phyloP scores from a whole-genome alignment of 73 alveolate species.

The Diophrys appendiculata region DNA sequence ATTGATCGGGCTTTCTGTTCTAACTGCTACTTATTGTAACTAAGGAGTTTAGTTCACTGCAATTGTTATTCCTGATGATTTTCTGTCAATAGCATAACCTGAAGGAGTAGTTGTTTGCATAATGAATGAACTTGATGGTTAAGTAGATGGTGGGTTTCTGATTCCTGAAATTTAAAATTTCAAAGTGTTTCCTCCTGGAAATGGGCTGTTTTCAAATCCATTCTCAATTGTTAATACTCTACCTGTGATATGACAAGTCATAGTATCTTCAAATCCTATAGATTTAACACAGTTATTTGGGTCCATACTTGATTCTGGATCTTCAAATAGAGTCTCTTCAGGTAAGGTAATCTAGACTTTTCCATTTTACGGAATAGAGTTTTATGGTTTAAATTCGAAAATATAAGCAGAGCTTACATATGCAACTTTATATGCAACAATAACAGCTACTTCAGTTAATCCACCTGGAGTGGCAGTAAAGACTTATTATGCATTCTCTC shows the following conservation, averaged over 20 bases:
- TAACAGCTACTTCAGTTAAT: conserved; percentile 6
- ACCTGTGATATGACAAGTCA: conserved; percentile 1
- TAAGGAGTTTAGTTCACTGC: background rate
- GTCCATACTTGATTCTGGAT: background rate
- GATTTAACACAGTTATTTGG: background rate
- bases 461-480: conserved; percentile 22
- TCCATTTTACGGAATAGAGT: conserved; percentile 16
- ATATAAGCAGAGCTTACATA: conserved; percentile 12
- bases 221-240: background rate
- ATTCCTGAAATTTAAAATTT: background rate
- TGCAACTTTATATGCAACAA: conserved; percentile 6
- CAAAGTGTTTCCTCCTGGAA: conserved; percentile 10
- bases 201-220: background rate
- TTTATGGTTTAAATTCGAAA: conserved; percentile 9
- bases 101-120: background rate
- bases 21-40: background rate
- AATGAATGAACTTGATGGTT: conserved; percentile 8
- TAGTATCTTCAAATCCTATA: background rate
- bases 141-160: conserved; percentile 15
- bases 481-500: background rate
- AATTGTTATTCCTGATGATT: background rate
- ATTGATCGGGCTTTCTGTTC: background rate
- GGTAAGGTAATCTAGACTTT: conserved; percentile 22
- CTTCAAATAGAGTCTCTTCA: too few species aligned
- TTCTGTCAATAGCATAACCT: conserved; percentile 1